phyloP scores from a whole-genome alignment of 1,139 yeast species.

The Scheffersomyces illinoinensis region DNA sequence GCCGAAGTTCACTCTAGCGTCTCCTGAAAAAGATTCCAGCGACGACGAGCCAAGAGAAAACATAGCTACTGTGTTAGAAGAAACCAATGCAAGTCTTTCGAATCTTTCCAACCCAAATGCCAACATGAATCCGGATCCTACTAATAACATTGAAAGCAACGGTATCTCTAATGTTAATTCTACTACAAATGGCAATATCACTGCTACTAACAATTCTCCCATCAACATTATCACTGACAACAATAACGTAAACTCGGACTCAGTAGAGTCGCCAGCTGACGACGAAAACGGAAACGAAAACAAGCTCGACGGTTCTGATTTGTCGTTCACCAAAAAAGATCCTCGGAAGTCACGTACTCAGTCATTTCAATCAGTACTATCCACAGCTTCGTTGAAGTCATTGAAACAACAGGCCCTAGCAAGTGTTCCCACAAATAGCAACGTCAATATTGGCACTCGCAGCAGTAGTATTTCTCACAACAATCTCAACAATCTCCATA shows the following conservation, averaged over 20 bases:
- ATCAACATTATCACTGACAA: background rate
- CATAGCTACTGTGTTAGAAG: background rate
- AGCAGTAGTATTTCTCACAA: slow-evolving; percentile 4
- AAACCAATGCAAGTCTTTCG: background rate
- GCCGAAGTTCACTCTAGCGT: slow-evolving; percentile 10
- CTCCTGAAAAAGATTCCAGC: slow-evolving; percentile 6
- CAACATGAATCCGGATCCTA: background rate
- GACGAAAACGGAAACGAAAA: slow-evolving; percentile 1
- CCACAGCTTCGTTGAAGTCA: slow-evolving; percentile 58
- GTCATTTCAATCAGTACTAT: slow-evolving; percentile 64
- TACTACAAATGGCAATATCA: background rate
- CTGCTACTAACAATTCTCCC: background rate
- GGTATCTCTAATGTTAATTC: background rate
- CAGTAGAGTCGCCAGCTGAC: slow-evolving; percentile 1
- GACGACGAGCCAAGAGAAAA: slow-evolving; percentile 3
- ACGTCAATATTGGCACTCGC: slow-evolving; percentile 22
- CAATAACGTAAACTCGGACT: background rate
- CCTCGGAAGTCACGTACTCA: slow-evolving; percentile 55
- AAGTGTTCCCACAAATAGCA: slow-evolving; percentile 14
- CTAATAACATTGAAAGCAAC: background rate
- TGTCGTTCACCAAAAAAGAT: slow-evolving; percentile 54
- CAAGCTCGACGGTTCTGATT: slow-evolving; percentile 20
- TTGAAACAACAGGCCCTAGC: slow-evolving; percentile 31
- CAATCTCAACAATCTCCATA: slow-evolving; percentile 1
- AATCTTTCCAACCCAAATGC: background rate